Conservation (phyloP, 1,284 basidiomycete species). For the Psilocybe mexicana region DNA sequence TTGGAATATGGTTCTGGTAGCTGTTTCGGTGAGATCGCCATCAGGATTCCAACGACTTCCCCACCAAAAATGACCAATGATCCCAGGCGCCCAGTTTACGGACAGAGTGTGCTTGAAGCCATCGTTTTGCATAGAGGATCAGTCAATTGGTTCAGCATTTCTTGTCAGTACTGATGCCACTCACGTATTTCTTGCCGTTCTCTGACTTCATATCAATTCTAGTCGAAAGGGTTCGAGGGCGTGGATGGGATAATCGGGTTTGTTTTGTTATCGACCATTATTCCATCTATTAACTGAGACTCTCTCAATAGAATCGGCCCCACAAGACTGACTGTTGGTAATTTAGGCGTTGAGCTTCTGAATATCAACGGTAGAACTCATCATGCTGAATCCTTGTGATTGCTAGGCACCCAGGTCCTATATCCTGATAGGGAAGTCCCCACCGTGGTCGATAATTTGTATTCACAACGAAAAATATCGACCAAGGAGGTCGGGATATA, state of each 20-base stretch:
- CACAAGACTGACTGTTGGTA: constrained; percentile 1
- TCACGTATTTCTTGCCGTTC: not conserved
- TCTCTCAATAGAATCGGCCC: constrained; percentile 1
- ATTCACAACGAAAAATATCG: constrained; percentile 35
- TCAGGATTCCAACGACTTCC: not conserved
- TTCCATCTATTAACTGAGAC: not conserved
- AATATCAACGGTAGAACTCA: no score
- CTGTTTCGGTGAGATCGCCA: constrained; percentile 41
- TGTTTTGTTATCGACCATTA: not conserved
- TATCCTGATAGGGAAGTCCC: constrained; percentile 28
- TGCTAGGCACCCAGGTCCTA: constrained; percentile 34
- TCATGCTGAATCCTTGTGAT: not conserved
- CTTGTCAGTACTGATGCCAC: constrained; percentile 26
- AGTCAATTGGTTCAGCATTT: constrained; percentile 58
- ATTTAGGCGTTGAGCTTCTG: no score
- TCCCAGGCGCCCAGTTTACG: constrained; percentile 40
- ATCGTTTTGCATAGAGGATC: constrained; percentile 36
- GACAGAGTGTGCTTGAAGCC: constrained; percentile 42
- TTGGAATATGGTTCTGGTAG: constrained; percentile 52
- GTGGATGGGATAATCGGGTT: constrained; percentile 10
- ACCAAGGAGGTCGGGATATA: constrained; percentile 44
- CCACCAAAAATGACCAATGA: not conserved
- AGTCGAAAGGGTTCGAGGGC: constrained; percentile 1
- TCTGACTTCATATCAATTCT: not conserved
- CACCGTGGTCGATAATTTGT: constrained; percentile 52